A percentile compares a stretch with the other conserved stretches of the same genome.
Evolutionary conservation across 768 basidiomycete species (phyloP).

Genomic region (Serendipita vermifera): DNA sequence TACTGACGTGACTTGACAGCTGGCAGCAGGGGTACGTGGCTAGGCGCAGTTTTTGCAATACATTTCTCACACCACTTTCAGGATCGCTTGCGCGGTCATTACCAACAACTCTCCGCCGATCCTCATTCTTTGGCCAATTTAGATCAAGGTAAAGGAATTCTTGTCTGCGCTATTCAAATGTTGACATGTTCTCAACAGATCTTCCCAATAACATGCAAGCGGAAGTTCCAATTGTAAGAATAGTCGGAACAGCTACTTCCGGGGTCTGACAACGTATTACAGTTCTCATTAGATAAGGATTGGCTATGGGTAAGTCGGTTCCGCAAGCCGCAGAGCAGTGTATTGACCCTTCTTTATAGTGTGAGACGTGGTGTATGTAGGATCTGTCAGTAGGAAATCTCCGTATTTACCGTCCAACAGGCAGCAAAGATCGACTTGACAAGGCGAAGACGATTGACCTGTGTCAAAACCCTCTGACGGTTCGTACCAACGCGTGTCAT

Average conservation of each 20-base stretch:
- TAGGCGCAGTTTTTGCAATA: not conserved
- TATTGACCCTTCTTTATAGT: constrained; percentile 32
- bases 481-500: no score
- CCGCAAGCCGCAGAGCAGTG: constrained; percentile 9
- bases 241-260: constrained; percentile 6
- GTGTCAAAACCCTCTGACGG: constrained; percentile 92
- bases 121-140: constrained; percentile 88
- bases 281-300: constrained; percentile 81
- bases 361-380: constrained; percentile 92
- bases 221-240: constrained; percentile 79
- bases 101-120: constrained; percentile 88
- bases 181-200: constrained; percentile 35
- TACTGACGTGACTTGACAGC: constrained; percentile 21
- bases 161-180: not conserved
- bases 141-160: constrained; percentile 56
- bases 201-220: constrained; percentile 90
- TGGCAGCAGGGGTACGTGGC: constrained; percentile 43
- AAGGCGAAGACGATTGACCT: constrained; percentile 85
- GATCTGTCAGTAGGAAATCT: not conserved
- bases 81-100: constrained; percentile 84
- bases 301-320: constrained; percentile 83
- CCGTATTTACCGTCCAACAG: constrained; percentile 24
- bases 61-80: constrained; percentile 20
- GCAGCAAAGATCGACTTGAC: constrained; percentile 69
- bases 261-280: not conserved